phyloP scores from a whole-genome alignment of 805 yeast species.

The Candida vartiovaarae region DNA sequence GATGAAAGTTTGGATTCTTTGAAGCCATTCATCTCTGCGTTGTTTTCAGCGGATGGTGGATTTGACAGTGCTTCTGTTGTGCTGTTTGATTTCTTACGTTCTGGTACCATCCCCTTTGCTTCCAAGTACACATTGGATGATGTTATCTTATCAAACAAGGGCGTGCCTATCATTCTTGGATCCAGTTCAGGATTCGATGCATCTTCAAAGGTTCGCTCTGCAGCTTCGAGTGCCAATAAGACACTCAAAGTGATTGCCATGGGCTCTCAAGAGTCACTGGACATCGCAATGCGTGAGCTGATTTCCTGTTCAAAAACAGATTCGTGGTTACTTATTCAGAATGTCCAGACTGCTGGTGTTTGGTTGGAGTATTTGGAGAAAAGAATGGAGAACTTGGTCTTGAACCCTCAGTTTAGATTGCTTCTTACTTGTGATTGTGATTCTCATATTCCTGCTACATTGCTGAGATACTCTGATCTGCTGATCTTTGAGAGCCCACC shows the following conservation, averaged over 20 bases:
- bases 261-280: conserved; percentile 66
- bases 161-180: conserved; percentile 43
- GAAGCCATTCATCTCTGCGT: conserved; percentile 2
- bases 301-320: conserved; percentile 40
- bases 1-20: conserved; percentile 3
- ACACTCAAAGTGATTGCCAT: conserved; percentile 47
- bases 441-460: conserved; percentile 42
- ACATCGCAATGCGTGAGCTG: conserved; percentile 50
- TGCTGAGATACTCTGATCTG: conserved; percentile 48
- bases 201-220: conserved; percentile 39
- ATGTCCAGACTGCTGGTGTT: conserved; percentile 61
- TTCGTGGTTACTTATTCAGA: conserved; percentile 72
- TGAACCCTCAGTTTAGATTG: conserved; percentile 38
- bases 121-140: conserved; percentile 29
- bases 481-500: conserved; percentile 56
- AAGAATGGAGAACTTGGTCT: conserved; percentile 28
- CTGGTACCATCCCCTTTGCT: conserved; percentile 25
- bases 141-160: conserved; percentile 16
- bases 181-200: conserved; percentile 65
- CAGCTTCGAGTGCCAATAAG: conserved; percentile 29
- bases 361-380: conserved; percentile 57
- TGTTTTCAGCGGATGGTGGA: background rate
- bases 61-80: conserved; percentile 12
- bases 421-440: conserved; percentile 59
- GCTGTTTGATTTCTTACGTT: conserved; percentile 22